phyloP scores from a whole-genome alignment of 148 eudicot genomes.

The Amaranthus cruentus region DNA sequence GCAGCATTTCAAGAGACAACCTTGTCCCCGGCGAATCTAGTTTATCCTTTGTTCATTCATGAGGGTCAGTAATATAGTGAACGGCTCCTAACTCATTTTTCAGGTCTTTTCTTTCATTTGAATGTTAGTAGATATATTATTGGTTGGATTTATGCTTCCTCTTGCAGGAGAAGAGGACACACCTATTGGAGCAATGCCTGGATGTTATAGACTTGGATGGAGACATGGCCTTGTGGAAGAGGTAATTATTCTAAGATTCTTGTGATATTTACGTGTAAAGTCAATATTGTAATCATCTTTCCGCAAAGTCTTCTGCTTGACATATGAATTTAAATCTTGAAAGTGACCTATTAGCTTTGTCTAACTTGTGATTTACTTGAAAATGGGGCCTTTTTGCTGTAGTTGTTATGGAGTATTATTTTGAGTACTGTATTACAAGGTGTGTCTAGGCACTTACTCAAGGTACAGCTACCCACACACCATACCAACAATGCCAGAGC shows the following conservation, averaged over 20 bases:
- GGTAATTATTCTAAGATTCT: constrained; percentile 36
- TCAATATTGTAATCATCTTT: neutral
- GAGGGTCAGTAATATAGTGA: constrained; percentile 50
- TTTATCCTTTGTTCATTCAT: constrained; percentile 92
- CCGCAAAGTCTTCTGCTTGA: neutral
- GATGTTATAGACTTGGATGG: constrained; percentile 97
- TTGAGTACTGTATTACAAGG: no score
- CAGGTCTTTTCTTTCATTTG: neutral
- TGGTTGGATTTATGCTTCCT: neutral
- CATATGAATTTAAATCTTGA: neutral
- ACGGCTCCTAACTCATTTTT: neutral
- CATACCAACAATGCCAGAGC: no score
- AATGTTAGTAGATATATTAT: neutral
- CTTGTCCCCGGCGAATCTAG: constrained; percentile 85
- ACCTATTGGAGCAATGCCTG: constrained; percentile 99
- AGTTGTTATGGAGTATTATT: no score
- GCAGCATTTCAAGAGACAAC: constrained; percentile 86
- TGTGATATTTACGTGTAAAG: neutral
- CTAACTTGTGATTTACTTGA: no score
- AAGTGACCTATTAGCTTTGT: no score
- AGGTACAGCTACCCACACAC: no score
- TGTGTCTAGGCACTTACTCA: no score
- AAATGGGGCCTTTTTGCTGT: no score
- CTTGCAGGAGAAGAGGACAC: constrained; percentile 84
- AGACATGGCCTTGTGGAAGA: constrained; percentile 96